Evolutionary conservation across 345 rosid genomes (phyloP).

Genomic region (Aquilaria sinensis): DNA sequence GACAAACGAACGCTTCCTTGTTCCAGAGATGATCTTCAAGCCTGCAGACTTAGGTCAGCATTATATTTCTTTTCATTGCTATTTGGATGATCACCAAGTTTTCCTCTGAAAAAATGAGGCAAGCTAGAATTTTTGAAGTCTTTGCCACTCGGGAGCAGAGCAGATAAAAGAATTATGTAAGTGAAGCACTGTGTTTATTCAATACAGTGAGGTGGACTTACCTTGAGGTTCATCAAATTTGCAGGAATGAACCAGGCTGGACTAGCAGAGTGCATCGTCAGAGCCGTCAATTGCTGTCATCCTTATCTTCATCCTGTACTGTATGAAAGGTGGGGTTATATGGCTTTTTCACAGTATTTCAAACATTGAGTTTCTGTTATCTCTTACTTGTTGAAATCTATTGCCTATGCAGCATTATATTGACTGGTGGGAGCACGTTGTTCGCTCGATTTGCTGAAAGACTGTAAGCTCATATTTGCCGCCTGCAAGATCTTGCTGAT

Average conservation of each 20-base stretch:
- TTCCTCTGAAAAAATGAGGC: too few species aligned
- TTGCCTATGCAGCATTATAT: conserved; percentile 58
- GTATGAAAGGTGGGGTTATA: conserved; percentile 59
- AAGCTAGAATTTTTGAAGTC: background rate
- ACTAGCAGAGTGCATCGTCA: conserved; percentile 90
- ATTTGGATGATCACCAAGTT: background rate
- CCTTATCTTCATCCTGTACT: conserved; percentile 81
- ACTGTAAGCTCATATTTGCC: conserved; percentile 49
- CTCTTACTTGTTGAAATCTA: conserved; percentile 12
- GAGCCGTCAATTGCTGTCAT: conserved; percentile 84
- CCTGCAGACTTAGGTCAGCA: conserved; percentile 86
- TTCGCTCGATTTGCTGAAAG: conserved; percentile 76
- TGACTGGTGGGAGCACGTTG: conserved; percentile 90
- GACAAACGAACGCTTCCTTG: conserved; percentile 91
- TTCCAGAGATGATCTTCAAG: conserved; percentile 90
- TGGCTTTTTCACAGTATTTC: background rate
- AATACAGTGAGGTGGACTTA: too few species aligned
- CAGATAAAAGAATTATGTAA: too few species aligned
- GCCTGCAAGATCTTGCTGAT: background rate
- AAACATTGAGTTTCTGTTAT: background rate
- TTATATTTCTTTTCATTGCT: background rate
- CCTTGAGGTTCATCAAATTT: background rate
- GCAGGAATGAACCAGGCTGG: conserved; percentile 97
- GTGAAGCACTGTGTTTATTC: too few species aligned
- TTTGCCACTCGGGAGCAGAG: conserved; percentile 1